Base-by-base conservation (phyloP, 768 basidiomycete species). In the Mrakia hoshinonis region DNA sequence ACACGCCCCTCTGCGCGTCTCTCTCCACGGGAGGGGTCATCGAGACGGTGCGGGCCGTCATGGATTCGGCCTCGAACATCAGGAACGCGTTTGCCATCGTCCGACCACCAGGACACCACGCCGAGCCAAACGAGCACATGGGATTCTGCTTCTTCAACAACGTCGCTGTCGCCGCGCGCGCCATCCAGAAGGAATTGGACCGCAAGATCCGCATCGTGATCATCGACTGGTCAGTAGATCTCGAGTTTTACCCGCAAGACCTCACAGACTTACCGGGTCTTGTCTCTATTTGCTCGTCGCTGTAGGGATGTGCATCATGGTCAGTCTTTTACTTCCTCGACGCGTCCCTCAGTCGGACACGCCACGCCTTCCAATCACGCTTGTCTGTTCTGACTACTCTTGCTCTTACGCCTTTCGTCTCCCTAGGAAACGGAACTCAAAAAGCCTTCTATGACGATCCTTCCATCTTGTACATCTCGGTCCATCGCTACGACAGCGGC, bases 141-240 rank as follows among this genome's bases (percentile, higher is more conserved):
- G 96, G 96, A 1, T 99, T 99, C 79, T 98, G 96, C 80, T 96
- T 99, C 82, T 96, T 93, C 82, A 99, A 99, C 80, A 99, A 99
- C 77, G 93, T 95, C 43, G 89, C 96, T 0, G 90, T 99, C 20
- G 94, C 94, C 0, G 85, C 91, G 24, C 86, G 86, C 76, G 89
- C 92, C 31, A 86, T 90, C 24, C 88, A 91, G 77, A 81, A 88
- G 73, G 75, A 83, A 68, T 89, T 89, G 2, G 77, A 83, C 7
- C 81, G 91, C 72, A 90, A 88, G 79, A 52, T 72, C 26, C 90
- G 85, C 77, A 87, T 97, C 18, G 77, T 99, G 74, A 97, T 99
- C 75, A 81, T 99, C 38, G 96, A 99, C 78, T 99, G 96, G 95
- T 96, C 77, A 74, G 88, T 81, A 51, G 36, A 13, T n/a, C n/a